Evolutionary conservation across 2,329 filamentous ascomycete species (phyloP).

Genomic region (Ascosphaera pollenicola): DNA sequence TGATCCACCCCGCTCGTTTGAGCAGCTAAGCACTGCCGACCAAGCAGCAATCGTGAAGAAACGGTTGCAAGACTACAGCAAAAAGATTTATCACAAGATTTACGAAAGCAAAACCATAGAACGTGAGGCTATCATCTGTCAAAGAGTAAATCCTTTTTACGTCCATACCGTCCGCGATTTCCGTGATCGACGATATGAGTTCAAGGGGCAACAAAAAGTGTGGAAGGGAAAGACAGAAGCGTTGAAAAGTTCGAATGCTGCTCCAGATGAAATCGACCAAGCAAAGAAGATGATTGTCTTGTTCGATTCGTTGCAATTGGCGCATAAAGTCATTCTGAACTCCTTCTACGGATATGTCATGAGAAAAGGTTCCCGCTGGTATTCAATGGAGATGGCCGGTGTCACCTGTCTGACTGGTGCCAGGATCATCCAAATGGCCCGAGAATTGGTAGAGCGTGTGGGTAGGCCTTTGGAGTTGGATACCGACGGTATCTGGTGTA

Average conservation of each 20-base stretch:
- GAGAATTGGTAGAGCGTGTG: conserved; percentile 79
- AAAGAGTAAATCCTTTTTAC: conserved; percentile 95
- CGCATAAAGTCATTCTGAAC: conserved; percentile 97
- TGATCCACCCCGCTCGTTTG: conserved; percentile 49
- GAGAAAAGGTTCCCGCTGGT: conserved; percentile 97
- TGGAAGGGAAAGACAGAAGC: conserved; percentile 94
- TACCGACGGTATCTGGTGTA: conserved; percentile 99
- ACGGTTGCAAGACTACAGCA: conserved; percentile 74
- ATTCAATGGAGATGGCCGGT: conserved; percentile 98
- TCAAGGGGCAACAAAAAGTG: conserved; percentile 92
- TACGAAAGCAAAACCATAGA: conserved; percentile 84
- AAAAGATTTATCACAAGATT: conserved; percentile 99
- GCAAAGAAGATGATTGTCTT: conserved; percentile 98
- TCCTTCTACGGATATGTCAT: conserved; percentile 99
- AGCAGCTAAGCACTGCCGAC: conserved; percentile 62
- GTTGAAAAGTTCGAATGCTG: conserved; percentile 62
- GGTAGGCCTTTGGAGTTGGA: conserved; percentile 85
- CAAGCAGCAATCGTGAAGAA: conserved; percentile 65
- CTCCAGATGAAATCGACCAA: conserved; percentile 57
- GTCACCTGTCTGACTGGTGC: conserved; percentile 94
- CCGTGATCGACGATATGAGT: conserved; percentile 91
- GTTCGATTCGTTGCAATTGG: conserved; percentile 86
- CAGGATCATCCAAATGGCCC: conserved; percentile 88
- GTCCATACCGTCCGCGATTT: conserved; percentile 93
- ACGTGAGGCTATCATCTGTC: conserved; percentile 92